Conservation (phyloP, 2,329 filamentous ascomycete species). For the Sporothrix variecibatus region DNA sequence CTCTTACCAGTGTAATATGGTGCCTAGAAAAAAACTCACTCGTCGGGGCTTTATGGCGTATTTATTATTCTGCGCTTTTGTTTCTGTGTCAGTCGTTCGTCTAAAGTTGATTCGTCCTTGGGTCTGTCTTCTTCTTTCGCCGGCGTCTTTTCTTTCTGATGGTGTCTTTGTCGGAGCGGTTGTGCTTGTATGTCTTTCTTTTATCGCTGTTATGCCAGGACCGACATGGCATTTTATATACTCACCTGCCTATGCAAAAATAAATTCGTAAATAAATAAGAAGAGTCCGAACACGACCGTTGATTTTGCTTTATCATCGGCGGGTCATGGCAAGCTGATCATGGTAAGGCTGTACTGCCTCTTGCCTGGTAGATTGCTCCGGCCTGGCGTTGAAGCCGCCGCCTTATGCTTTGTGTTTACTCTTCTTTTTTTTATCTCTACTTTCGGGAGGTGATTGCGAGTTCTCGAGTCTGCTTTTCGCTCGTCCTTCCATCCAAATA, state of each 20-base stretch:
- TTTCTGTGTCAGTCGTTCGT: neutral
- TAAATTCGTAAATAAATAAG: neutral
- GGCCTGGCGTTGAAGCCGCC: neutral
- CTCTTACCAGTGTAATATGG: neutral
- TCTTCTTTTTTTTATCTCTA: neutral
- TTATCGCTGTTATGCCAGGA: neutral
- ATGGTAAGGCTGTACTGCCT: neutral
- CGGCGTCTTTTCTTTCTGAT: neutral
- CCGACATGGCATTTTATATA: neutral
- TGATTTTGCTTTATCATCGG: constrained; percentile 17
- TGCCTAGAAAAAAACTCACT: constrained; percentile 3
- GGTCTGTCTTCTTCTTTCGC: neutral
- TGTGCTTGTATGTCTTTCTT: neutral
- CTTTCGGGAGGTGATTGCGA: neutral
- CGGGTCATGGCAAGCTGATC: constrained; percentile 20
- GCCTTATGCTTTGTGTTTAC: neutral
- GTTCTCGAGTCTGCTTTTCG: neutral
- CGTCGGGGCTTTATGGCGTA: neutral
- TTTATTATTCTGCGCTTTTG: neutral
- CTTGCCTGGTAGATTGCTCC: neutral
- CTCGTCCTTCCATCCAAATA: neutral
- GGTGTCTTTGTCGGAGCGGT: no score
- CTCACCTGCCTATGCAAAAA: neutral
- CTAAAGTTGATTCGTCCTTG: neutral
- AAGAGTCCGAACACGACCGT: neutral